Percentiles rank a stretch among this genome's conserved stretches.
These are phyloP conservation scores for Amoeboaphelidium protococcarum DNA, from an alignment of 371 early-diverging fungal species.

Conservation along the genomic window DNA sequence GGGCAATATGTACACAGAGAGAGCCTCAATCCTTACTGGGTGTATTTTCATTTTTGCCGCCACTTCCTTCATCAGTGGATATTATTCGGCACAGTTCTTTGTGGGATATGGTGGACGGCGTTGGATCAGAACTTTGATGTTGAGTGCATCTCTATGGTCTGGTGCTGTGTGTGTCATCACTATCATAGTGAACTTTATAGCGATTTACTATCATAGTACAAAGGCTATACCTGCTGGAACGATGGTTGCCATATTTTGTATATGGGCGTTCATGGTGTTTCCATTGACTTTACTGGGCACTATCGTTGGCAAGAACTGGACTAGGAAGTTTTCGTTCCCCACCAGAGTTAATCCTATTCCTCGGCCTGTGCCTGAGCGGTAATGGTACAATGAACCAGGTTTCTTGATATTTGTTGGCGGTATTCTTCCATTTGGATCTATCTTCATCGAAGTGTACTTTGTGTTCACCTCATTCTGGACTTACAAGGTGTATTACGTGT, in stretches of 20 bases:
- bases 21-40: slow-evolving; percentile 46
- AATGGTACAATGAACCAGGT: slow-evolving; percentile 31
- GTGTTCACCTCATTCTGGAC: slow-evolving; percentile 60
- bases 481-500: slow-evolving; percentile 56
- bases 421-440: slow-evolving; percentile 48
- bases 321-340: slow-evolving; percentile 14
- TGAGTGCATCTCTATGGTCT: slow-evolving; percentile 44
- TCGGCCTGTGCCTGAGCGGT: background rate
- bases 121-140: slow-evolving; percentile 37
- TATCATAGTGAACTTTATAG: slow-evolving; percentile 34
- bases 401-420: slow-evolving; percentile 34
- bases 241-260: slow-evolving; percentile 35
- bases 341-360: slow-evolving; percentile 48
- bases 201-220: slow-evolving; percentile 41
- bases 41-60: slow-evolving; percentile 51
- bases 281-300: slow-evolving; percentile 50
- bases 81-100: slow-evolving; percentile 27
- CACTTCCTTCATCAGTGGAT: slow-evolving; percentile 39
- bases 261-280: slow-evolving; percentile 45
- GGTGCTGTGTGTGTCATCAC: slow-evolving; percentile 25
- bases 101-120: slow-evolving; percentile 19
- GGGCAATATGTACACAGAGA: slow-evolving; percentile 42
- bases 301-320: slow-evolving; percentile 40
- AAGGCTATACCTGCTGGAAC: slow-evolving; percentile 49
- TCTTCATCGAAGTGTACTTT: slow-evolving; percentile 67